These are phyloP conservation scores for Penicillium sp. DNA, from an alignment of 2,329 filamentous ascomycete species.

Conservation along the genomic window DNA sequence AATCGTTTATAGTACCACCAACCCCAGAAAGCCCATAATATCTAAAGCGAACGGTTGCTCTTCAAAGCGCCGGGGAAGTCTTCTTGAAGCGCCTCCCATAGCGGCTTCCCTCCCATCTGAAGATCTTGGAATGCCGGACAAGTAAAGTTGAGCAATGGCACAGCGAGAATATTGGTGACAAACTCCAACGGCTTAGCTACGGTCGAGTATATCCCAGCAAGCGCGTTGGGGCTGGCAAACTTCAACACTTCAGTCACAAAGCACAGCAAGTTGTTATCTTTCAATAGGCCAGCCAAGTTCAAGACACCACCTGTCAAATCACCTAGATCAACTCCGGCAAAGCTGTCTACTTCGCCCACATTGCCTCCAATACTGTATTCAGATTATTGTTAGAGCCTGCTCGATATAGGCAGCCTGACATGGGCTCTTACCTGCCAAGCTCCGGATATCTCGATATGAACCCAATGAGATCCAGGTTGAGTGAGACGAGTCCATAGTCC, in stretches of 20 bases:
- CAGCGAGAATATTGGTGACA: conserved; percentile 29
- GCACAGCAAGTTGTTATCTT: conserved; percentile 44
- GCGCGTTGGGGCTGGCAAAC: conserved; percentile 32
- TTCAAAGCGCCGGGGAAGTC: conserved; percentile 31
- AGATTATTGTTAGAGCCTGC: neutral
- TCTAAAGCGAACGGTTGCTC: conserved; percentile 21
- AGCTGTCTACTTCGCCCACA: conserved; percentile 51
- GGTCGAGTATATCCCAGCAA: conserved; percentile 31
- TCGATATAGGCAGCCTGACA: neutral
- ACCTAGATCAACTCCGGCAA: conserved; percentile 46
- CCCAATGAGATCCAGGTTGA: conserved; percentile 42
- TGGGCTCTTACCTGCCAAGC: conserved; percentile 32
- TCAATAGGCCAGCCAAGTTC: conserved; percentile 34
- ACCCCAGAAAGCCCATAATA: neutral
- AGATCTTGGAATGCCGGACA: conserved; percentile 36
- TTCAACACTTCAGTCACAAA: conserved; percentile 39
- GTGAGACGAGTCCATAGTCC: conserved; percentile 49
- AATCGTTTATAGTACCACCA: neutral
- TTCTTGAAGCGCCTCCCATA: conserved; percentile 31
- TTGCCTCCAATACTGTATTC: conserved; percentile 51
- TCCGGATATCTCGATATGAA: conserved; percentile 43
- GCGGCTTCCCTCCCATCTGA: conserved; percentile 29
- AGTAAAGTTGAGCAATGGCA: conserved; percentile 29
- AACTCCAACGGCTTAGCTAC: conserved; percentile 29
- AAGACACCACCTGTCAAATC: conserved; percentile 46